Percentiles rank a stretch among this genome's conserved stretches.
Conservation (phyloP, 2,329 filamentous ascomycete genomes). For the Pseudodiploospora longispora region DNA sequence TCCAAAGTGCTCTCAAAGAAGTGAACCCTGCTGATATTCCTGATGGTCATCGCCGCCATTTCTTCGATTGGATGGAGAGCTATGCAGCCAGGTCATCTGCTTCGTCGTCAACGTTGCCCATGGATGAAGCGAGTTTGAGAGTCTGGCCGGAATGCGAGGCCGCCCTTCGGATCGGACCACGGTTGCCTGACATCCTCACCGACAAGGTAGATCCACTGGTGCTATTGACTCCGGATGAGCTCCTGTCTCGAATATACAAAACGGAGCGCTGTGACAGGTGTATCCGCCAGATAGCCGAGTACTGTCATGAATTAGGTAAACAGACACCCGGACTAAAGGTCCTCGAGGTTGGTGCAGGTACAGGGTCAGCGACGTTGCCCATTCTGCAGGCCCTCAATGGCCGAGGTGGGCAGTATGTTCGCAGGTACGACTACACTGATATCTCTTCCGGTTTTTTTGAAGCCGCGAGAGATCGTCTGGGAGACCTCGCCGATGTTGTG, state of each 20-base stretch:
- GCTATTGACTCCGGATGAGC: slow-evolving; percentile 1
- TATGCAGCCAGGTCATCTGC: not conserved
- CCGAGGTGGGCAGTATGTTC: slow-evolving; percentile 5
- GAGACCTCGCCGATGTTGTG: slow-evolving; percentile 16
- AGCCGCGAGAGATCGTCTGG: slow-evolving; percentile 17
- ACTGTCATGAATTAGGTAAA: slow-evolving; percentile 1
- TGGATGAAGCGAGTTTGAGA: not conserved
- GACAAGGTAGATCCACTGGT: slow-evolving; percentile 1
- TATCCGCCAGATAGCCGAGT: slow-evolving; percentile 5
- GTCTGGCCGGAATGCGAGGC: not conserved
- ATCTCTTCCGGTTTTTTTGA: slow-evolving; percentile 34
- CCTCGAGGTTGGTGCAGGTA: slow-evolving; percentile 34
- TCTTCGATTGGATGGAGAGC: slow-evolving; percentile 4
- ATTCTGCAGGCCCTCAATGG: slow-evolving; percentile 24
- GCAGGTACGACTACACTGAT: slow-evolving; percentile 36
- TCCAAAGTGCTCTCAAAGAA: slow-evolving; percentile 3
- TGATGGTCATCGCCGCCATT: slow-evolving; percentile 1
- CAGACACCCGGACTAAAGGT: slow-evolving; percentile 19
- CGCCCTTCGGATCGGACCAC: not conserved
- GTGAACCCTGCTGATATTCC: slow-evolving; percentile 1
- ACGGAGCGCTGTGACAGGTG: not conserved
- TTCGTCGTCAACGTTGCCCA: not conserved
- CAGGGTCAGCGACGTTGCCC: slow-evolving; percentile 27
- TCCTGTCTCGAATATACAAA: slow-evolving; percentile 2
- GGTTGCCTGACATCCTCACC: slow-evolving; percentile 1